A percentile compares a stretch with the other conserved stretches of the same genome.
Evolutionary conservation across 2,329 filamentous ascomycete genomes (phyloP).

Genomic region (Purpureocillium lavendulum): DNA sequence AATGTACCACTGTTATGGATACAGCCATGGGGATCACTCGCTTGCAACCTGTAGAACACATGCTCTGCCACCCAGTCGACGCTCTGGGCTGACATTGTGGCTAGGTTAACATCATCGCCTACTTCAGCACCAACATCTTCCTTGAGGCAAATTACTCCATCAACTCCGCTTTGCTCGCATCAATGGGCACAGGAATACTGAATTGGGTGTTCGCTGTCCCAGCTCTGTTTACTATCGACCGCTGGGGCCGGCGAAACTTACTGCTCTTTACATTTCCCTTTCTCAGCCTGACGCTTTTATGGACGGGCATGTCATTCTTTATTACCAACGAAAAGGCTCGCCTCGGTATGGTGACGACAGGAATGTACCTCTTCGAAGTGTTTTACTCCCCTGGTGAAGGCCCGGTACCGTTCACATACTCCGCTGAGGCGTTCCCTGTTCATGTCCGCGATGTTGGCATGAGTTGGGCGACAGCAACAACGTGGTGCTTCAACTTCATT

Average conservation of each 20-base stretch:
- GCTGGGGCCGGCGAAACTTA: slow-evolving; percentile 45
- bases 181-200: slow-evolving; percentile 47
- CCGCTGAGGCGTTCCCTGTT: slow-evolving; percentile 48
- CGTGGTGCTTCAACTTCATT: slow-evolving; percentile 30
- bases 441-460: slow-evolving; percentile 48
- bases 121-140: slow-evolving; percentile 41
- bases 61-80: too few relatives aligned
- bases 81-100: too few relatives aligned
- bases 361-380: slow-evolving; percentile 30
- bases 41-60: too few relatives aligned
- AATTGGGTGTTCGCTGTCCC: slow-evolving; percentile 52
- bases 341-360: slow-evolving; percentile 24
- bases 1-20: too few relatives aligned
- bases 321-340: slow-evolving; percentile 19
- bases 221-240: slow-evolving; percentile 50
- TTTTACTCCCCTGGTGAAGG: slow-evolving; percentile 44
- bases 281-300: slow-evolving; percentile 46
- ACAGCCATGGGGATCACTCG: too few relatives aligned
- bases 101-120: slow-evolving; percentile 44
- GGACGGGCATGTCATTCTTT: slow-evolving; percentile 42
- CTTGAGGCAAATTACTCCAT: slow-evolving; percentile 30
- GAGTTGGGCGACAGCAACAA: slow-evolving; percentile 34
- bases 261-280: slow-evolving; percentile 49
- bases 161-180: slow-evolving; percentile 38
- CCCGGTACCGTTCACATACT: slow-evolving; percentile 51